Evolutionary conservation across 371 early-diverging fungal genomes (phyloP), one percentile per base, ranked within the genome.

Genomic region (Actinomortierella ambigua): DNA sequence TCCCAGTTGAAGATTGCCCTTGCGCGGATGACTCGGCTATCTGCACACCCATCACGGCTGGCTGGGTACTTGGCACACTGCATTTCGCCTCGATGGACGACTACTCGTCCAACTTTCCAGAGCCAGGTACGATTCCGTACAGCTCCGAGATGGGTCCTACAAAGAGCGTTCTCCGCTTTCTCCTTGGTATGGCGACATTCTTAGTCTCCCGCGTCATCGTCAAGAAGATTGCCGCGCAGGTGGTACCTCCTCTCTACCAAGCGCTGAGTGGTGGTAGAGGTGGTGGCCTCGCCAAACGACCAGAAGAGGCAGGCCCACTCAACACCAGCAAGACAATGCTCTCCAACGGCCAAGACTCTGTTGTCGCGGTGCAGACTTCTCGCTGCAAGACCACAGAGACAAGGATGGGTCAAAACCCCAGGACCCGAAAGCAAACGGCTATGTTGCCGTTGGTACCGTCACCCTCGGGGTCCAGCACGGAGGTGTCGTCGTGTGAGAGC

Each of bases 1-100:
- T 90, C 62, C 91, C 92, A 0, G 83, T 87, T 34, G 90, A 88
- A 48, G 81, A 86, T 50, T 93, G 93, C 64, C 93, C 93, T 1
- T 93, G 93, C 65, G 90, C 86, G 64, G 90, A 91, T 65, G 93
- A 92, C 73, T 82, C 86, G 60, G 88, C 91, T 28, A 86, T 89
- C 17, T 89, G 88, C 64, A 85, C 84, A 76, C 89, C 87, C 29
- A 88, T 84, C 0, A 63, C 88, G 22, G 82, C 87, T 53, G 93
- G 93, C 6, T 52, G 90, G 11, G 70, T 88, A 51, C 81, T 86
- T 22, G 90, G 89, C 42, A 82, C 82, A 27, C 63, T 73, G 17
- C 75, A 73, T 50, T 73, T 67, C 52, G 75, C 67, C 0, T 67
- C 67, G 18, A 63, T 63, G 13, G 75, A 81, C 0, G n/a, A n/a